Evolutionary conservation across 75 land plant species (phyloP), one percentile per base, ranked within the genome.

Genomic region (Selaginella tamariscina): DNA sequence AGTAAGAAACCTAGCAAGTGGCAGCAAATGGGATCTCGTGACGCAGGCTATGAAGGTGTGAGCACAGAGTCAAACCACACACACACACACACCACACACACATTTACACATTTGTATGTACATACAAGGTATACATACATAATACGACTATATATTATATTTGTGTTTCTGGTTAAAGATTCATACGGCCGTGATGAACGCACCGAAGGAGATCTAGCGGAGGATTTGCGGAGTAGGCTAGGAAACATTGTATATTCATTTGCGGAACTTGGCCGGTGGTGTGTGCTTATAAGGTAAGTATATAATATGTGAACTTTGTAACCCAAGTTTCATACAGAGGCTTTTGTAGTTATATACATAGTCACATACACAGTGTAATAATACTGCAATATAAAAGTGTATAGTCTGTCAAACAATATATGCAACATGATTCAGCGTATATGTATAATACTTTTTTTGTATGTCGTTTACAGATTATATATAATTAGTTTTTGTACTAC

Each of bases 11-110:
- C 83, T 71, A 95, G 87, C 74, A 95, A 91, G 67, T 95, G 99
- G 99, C 84, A 92, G 71, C 86, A 91, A 67, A 95, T 95, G 99
- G 99, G 99, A 31, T 97, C 99, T 2, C 89, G 99, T 70, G 99
- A 95, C 84, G 99, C 99, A 66, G 99, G 99, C n/a, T n/a, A n/a
- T n/a, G n/a, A n/a, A n/a, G 99, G 99, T 54, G 73, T 84, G 2
- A 95, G 81, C 79, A 97, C 91, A 67, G 97, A 91, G 78, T 70
- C 88, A 66, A 84, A 87, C 27, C n/a, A n/a, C n/a, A n/a, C n/a
- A n/a, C n/a, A n/a, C n/a, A n/a, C n/a, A n/a, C n/a, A n/a, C n/a
- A n/a, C n/a, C n/a, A n/a, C n/a, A n/a, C n/a, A n/a, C n/a, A n/a
- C n/a, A n/a, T n/a, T n/a, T n/a, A n/a, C n/a, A n/a, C n/a, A n/a